Evolutionary conservation across 2,329 filamentous ascomycete genomes (phyloP).

Genomic region (Chrysoporthe puriensis): DNA sequence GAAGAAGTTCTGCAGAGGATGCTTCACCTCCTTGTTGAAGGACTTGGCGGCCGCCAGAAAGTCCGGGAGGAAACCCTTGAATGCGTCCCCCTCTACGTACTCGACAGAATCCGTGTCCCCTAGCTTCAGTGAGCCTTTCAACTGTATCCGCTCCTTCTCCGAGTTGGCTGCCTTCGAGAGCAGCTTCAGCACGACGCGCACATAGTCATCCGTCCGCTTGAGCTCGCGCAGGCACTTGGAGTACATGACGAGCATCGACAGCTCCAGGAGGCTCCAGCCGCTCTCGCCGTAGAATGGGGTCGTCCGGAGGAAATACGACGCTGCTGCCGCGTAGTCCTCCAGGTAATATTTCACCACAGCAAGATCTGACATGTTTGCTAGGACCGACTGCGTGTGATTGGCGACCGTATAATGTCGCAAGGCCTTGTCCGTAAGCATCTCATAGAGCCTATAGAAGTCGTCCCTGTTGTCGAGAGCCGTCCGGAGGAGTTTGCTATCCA

Average conservation of each 20-base stretch:
- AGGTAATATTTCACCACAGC: conserved; percentile 81
- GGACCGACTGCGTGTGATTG: conserved; percentile 75
- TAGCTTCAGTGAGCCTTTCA: conserved; percentile 41
- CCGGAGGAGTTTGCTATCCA: conserved; percentile 60
- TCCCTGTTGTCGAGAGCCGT: conserved; percentile 64
- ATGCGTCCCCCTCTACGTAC: conserved; percentile 42
- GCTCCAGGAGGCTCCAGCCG: conserved; percentile 79
- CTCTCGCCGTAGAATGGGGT: conserved; percentile 78
- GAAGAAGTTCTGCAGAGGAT: conserved; percentile 76
- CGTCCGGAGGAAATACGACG: conserved; percentile 76
- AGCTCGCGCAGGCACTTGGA: conserved; percentile 79
- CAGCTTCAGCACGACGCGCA: conserved; percentile 74
- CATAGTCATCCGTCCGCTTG: conserved; percentile 76
- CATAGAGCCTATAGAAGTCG: conserved; percentile 69
- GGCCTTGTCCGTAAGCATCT: conserved; percentile 81
- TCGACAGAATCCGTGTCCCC: conserved; percentile 32
- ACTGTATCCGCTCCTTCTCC: conserved; percentile 52
- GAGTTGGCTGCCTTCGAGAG: conserved; percentile 67
- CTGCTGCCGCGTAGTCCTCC: conserved; percentile 73
- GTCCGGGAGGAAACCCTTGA: conserved; percentile 53
- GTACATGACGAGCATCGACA: conserved; percentile 85
- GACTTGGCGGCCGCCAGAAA: conserved; percentile 50
- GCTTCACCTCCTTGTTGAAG: conserved; percentile 61
- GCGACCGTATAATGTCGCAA: conserved; percentile 83
- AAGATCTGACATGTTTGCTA: conserved; percentile 80